Evolutionary conservation across 176 grass and related monocot genomes (phyloP), one percentile per base, ranked within the genome.

Genomic region (Thalia dealbata): DNA sequence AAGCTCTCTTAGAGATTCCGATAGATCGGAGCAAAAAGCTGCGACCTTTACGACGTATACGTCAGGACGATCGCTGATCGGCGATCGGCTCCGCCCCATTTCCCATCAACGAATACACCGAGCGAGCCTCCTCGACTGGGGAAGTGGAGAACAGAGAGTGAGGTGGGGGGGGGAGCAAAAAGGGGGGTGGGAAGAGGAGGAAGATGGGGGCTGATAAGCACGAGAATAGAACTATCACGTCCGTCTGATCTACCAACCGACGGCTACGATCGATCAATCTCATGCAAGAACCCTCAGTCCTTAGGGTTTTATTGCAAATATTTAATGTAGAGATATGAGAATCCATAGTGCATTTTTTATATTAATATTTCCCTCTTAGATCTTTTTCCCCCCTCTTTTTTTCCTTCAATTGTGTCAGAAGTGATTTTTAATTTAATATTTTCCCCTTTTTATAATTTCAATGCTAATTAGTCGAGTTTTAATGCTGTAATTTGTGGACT

Each of bases 291-390:
- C 55, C 55, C n/a, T 38, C 4, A 38, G 32, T 1, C 32, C 6
- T 21, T 75, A 62, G 73, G 73, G 56, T 75, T 75, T 62, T 75
- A 48, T 27, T 27, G 54, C 73, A 63, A 74, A 67, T 28, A 30
- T 19, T 63, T 75, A 46, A 43, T 59, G 12, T 10, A 16, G 44
- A 60, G 28, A 26, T 28, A 16, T 72, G 21, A 27, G 24, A 72
- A 67, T 58, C 21, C 22, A 58, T 58, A 38, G 32, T 38, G 1
- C 32, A 38, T 38, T 38, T 38, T 38, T 4, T 38, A 4, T 38
- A 38, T 4, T n/a, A n/a, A 58, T 58, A 58, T 58, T 23, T 58
- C 54, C 45, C 6, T 48, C 6, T 8, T 48, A 10, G 11, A 48
- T 48, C 11, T 13, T 48, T 48, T 48, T 8, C 11, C 11, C 11